phyloP scores from a whole-genome alignment of 441 rosid genomes.

The Daphne laureola region DNA sequence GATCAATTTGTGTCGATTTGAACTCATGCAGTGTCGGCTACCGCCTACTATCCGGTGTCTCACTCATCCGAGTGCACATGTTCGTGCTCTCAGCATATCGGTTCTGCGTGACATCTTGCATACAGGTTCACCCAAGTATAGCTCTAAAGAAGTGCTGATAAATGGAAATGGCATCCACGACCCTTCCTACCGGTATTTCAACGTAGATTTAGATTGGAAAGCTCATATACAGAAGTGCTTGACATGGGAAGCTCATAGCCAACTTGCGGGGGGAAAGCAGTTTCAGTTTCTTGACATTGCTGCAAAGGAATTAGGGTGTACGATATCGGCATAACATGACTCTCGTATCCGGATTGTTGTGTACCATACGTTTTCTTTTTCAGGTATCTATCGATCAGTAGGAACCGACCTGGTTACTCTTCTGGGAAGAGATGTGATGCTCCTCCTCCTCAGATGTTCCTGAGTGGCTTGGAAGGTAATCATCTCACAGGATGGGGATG shows the following conservation, averaged over 20 bases:
- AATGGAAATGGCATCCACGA: slow-evolving; percentile 47
- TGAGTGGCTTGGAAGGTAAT: neutral
- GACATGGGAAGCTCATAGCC: slow-evolving; percentile 95
- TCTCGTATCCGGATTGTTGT: slow-evolving; percentile 19
- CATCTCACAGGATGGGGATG: no score
- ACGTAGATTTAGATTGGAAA: slow-evolving; percentile 63
- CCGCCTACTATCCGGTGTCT: slow-evolving; percentile 84
- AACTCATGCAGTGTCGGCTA: slow-evolving; percentile 79
- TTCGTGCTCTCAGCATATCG: slow-evolving; percentile 85
- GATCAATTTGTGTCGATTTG: slow-evolving; percentile 9
- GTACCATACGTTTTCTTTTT: slow-evolving; percentile 7
- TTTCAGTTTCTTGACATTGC: slow-evolving; percentile 61
- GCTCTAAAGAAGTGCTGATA: slow-evolving; percentile 34
- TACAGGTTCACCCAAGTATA: slow-evolving; percentile 35
- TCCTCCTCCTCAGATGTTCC: slow-evolving; percentile 5
- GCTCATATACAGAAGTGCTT: slow-evolving; percentile 72
- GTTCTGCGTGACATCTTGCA: slow-evolving; percentile 74
- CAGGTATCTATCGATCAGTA: slow-evolving; percentile 13
- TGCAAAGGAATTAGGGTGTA: slow-evolving; percentile 85
- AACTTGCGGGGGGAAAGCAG: slow-evolving; percentile 55
- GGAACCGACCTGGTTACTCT: slow-evolving; percentile 13
- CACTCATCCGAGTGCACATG: slow-evolving; percentile 95
- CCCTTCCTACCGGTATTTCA: slow-evolving; percentile 46
- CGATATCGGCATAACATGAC: slow-evolving; percentile 38
- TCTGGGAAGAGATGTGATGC: slow-evolving; percentile 7